These are phyloP conservation scores for Ophiostoma perfectum DNA, from an alignment of 2,329 filamentous ascomycete species.

Conservation along the genomic window DNA sequence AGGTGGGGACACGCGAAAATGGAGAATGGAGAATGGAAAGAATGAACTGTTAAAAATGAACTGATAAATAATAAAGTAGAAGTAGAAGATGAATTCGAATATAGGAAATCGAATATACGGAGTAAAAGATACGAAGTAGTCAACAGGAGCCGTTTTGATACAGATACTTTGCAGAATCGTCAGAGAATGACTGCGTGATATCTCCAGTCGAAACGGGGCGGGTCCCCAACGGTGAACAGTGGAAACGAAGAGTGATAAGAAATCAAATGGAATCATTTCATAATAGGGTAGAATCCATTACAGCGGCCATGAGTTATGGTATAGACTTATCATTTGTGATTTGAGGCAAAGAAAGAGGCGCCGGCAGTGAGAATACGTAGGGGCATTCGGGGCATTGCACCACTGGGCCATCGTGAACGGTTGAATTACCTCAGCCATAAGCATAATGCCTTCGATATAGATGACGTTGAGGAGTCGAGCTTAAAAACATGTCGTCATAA, in stretches of 20 bases:
- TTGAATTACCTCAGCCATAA: too few relatives aligned
- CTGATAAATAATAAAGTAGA: neutral
- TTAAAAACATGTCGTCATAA: neutral
- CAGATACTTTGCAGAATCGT: neutral
- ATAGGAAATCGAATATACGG: neutral
- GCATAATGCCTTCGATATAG: too few relatives aligned
- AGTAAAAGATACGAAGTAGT: neutral
- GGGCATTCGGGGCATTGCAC: too few relatives aligned
- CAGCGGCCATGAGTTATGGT: neutral
- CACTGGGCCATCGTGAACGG: too few relatives aligned
- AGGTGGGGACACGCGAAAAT: neutral
- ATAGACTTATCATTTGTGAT: neutral
- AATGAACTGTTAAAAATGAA: neutral
- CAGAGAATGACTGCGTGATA: neutral
- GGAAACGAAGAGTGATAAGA: neutral
- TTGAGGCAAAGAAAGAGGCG: too few relatives aligned
- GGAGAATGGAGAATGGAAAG: neutral
- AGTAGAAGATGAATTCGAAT: neutral
- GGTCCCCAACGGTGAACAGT: neutral
- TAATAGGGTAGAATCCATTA: neutral
- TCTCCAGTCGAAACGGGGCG: neutral
- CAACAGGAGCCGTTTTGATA: too few relatives aligned
- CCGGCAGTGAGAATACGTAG: too few relatives aligned
- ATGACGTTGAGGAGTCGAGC: neutral
- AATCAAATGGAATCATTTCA: neutral